A percentile compares a stretch with the other conserved stretches of the same genome.
phyloP scores from a whole-genome alignment of 495 filamentous ascomycete species.

The Aspergillus sparsus region DNA sequence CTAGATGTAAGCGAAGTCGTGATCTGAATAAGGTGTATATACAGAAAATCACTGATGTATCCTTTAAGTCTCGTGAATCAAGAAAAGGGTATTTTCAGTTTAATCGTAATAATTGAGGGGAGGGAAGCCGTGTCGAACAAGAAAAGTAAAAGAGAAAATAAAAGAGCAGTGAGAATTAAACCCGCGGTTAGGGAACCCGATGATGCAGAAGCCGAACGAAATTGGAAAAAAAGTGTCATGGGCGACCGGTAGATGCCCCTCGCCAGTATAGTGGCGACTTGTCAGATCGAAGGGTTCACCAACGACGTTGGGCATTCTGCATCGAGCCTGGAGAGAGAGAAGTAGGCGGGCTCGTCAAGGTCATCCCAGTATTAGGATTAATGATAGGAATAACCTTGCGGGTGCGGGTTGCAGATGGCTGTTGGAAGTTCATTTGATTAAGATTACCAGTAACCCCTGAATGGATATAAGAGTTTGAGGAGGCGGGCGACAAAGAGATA shows the following conservation, averaged over 20 bases:
- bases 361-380: constrained; percentile 89
- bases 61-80: constrained; percentile 34
- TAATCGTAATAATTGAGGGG: constrained; percentile 28
- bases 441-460: constrained; percentile 51
- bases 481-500: constrained; percentile 77
- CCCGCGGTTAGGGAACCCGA: constrained; percentile 46
- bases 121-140: constrained; percentile 37
- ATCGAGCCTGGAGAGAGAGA: constrained; percentile 86
- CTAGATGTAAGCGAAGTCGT: constrained; percentile 43
- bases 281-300: constrained; percentile 47
- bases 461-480: constrained; percentile 66
- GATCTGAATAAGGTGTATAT: constrained; percentile 44
- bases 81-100: constrained; percentile 29
- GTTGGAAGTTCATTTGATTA: constrained; percentile 75
- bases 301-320: constrained; percentile 69
- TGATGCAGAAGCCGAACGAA: constrained; percentile 46
- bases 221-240: constrained; percentile 37
- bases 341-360: constrained; percentile 84
- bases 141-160: constrained; percentile 29
- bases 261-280: constrained; percentile 33
- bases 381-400: constrained; percentile 98
- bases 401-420: constrained; percentile 80
- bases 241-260: constrained; percentile 30
- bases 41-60: constrained; percentile 40
- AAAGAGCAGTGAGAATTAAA: constrained; percentile 42